phyloP scores from a whole-genome alignment of 2,329 filamentous ascomycete genomes.

The Fusarium chaquense region DNA sequence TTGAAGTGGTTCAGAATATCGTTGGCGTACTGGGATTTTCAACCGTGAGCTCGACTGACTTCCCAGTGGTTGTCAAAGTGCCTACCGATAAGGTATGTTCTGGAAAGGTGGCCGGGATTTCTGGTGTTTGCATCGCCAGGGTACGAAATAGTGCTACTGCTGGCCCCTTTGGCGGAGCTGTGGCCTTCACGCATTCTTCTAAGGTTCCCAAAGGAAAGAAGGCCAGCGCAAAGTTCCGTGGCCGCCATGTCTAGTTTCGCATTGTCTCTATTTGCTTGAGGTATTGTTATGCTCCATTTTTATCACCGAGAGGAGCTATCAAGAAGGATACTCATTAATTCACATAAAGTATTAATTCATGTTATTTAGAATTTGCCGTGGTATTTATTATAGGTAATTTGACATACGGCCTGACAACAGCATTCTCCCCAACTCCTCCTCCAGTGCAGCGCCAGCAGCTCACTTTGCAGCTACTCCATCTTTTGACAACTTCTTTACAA shows the following conservation, averaged over 20 bases:
- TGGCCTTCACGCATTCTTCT: conserved; percentile 3
- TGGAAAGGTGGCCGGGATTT: conserved; percentile 11
- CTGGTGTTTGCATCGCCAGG: conserved; percentile 9
- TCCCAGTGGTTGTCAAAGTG: conserved; percentile 5
- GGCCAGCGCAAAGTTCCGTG: conserved; percentile 9
- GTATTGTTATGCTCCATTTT: no score
- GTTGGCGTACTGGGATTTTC: conserved; percentile 13
- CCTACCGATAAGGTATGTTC: background rate
- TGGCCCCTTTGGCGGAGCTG: conserved; percentile 11
- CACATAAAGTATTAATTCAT: no score
- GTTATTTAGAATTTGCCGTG: no score
- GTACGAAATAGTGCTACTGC: conserved; percentile 21
- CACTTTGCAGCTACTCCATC: no score
- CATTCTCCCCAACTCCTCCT: no score
- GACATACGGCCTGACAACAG: no score
- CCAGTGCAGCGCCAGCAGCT: no score
- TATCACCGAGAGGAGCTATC: no score
- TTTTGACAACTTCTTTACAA: no score
- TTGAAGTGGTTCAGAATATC: conserved; percentile 6
- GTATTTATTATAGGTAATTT: no score
- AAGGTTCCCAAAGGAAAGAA: background rate
- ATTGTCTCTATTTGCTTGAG: background rate
- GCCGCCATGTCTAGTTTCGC: background rate
- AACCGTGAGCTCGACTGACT: conserved; percentile 11
- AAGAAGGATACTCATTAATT: no score